Evolutionary conservation across 1,139 yeast species (phyloP), one percentile per base, ranked within the genome.

Genomic region (Citeromyces hawaiiensis): DNA sequence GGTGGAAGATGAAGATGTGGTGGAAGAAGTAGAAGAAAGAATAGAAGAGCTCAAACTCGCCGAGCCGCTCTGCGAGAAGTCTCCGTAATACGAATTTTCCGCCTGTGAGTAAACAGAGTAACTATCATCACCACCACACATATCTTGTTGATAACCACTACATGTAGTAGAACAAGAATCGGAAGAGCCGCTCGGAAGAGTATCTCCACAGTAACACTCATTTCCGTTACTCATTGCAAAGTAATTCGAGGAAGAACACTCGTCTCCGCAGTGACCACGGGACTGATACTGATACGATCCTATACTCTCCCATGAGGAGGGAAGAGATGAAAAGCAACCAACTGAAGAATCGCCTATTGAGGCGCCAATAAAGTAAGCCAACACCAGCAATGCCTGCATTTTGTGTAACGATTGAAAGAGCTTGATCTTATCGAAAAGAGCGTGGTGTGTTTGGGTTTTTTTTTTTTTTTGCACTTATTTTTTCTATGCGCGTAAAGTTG

Each of bases 171-270:
- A 48, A 57, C 83, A 76, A 38, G 56, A 47, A 35, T 55, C 54
- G 13, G 54, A 48, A 9, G 55, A 21, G 27, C 47, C 46, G 6
- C 15, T 29, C 15, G 73, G 69, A 5, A 53, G 56, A 1, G 59
- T 45, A 45, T 63, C 57, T 27, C 81, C 82, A 55, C 83, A 76
- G 50, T 67, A 75, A 49, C 83, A 76, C 14, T 60, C 54, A 17
- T 60, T 55, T 2, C 82, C 81, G 39, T 61, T 53, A 21, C 61
- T 51, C 35, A 73, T 56, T 2, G 76, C 83, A 8, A 69, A 72
- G 19, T 74, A 62, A 27, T 56, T 53, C 35, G 52, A 52, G 4
- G 62, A 68, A 4, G 52, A 34, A 49, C 78, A 72, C 40, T 53
- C 53, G 3, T 44, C 42, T 47, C 65, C 56, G 53, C 78, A 72